Percentiles rank a stretch among this genome's conserved stretches.
These are phyloP conservation scores for Orobanche coerulescens DNA, from an alignment of 257 asterid species.

Conservation along the genomic window DNA sequence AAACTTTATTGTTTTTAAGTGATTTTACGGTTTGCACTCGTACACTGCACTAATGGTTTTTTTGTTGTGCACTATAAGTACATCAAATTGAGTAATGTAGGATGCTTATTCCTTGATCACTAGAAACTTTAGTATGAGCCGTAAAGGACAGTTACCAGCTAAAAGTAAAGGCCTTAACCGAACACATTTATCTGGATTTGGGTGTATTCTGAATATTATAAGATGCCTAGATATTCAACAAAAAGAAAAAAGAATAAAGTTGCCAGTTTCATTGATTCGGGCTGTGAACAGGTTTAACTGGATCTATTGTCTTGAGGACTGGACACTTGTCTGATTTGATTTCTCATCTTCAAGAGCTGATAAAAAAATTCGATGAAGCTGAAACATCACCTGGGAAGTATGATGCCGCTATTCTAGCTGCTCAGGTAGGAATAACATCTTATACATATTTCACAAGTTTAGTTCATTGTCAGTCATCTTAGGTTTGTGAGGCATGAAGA, in stretches of 20 bases:
- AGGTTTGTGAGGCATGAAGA: neutral
- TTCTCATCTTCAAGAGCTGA: slow-evolving; percentile 65
- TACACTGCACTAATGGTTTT: neutral
- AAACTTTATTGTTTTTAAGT: neutral
- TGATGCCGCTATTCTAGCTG: slow-evolving; percentile 64
- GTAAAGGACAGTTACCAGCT: neutral
- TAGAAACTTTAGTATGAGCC: slow-evolving; percentile 1
- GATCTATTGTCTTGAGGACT: slow-evolving; percentile 67
- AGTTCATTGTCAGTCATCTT: slow-evolving; percentile 11
- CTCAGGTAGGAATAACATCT: slow-evolving; percentile 44
- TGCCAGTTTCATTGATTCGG: neutral
- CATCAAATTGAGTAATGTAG: slow-evolving; percentile 5
- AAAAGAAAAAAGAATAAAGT: neutral
- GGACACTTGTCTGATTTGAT: slow-evolving; percentile 64
- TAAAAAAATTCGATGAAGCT: slow-evolving; percentile 56
- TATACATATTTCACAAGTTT: slow-evolving; percentile 1
- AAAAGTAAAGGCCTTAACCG: neutral
- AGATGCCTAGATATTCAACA: neutral
- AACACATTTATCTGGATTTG: neutral
- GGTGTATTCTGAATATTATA: slow-evolving; percentile 3
- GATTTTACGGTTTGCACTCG: slow-evolving; percentile 1
- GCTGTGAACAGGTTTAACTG: slow-evolving; percentile 51
- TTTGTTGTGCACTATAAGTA: neutral
- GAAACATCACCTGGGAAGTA: slow-evolving; percentile 73
- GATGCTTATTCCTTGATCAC: neutral